These are phyloP conservation scores for Flaveria floridana DNA, from an alignment of 140 eudicot genomes.

Conservation along the genomic window DNA sequence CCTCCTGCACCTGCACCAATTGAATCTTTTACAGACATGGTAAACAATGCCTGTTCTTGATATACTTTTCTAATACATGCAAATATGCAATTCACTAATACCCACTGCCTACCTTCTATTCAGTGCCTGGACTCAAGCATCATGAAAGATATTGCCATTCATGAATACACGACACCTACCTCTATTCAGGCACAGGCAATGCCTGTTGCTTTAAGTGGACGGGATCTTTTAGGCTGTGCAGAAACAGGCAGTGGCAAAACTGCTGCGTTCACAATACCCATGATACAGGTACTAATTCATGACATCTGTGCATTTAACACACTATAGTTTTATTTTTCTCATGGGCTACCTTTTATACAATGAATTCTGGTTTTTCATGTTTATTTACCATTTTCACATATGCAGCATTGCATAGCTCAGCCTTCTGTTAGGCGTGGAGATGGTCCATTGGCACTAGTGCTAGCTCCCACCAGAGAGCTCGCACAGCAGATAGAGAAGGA, in stretches of 20 bases:
- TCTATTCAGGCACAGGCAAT: conserved; percentile 88
- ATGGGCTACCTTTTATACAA: too few species aligned
- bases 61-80: too few species aligned
- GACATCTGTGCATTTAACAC: too few species aligned
- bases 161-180: conserved; percentile 74
- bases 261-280: conserved; percentile 77
- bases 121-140: conserved; percentile 63
- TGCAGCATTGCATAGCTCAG: conserved; percentile 86
- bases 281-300: conserved; percentile 88
- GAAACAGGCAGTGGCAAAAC: conserved; percentile 94
- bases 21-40: conserved; percentile 81
- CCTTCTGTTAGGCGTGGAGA: conserved; percentile 74
- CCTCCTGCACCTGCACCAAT: conserved; percentile 70
- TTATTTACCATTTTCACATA: conserved; percentile 12
- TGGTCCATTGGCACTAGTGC: conserved; percentile 83
- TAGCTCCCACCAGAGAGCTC: conserved; percentile 95
- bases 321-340: too few species aligned
- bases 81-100: too few species aligned
- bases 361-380: too few species aligned
- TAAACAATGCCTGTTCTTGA: conserved; percentile 30
- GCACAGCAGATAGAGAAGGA: conserved; percentile 93
- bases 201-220: conserved; percentile 85
- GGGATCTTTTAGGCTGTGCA: conserved; percentile 91
- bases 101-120: too few species aligned
- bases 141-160: conserved; percentile 73